A percentile compares a stretch with the other conserved stretches of the same genome.
Evolutionary conservation across 2,329 filamentous ascomycete species (phyloP).

Genomic region (Colletotrichum caudatum): DNA sequence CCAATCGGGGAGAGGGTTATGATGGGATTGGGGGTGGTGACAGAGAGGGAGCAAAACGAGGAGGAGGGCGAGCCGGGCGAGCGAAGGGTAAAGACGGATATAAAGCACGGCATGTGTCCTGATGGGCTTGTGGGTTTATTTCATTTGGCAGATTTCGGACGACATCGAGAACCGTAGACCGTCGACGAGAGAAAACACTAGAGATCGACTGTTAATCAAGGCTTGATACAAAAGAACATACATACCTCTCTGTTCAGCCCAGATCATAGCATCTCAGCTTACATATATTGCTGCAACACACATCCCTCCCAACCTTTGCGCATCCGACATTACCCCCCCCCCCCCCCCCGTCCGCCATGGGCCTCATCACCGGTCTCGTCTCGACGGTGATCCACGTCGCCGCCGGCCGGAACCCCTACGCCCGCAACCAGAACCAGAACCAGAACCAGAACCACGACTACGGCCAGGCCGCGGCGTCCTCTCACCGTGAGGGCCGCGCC

Average conservation of each 20-base stretch:
- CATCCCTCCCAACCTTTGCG: neutral
- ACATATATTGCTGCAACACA: neutral
- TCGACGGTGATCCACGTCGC: conserved; percentile 37
- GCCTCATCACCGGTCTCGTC: conserved; percentile 41
- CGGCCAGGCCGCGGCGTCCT: neutral
- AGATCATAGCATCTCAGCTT: neutral
- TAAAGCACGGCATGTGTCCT: conserved; percentile 1
- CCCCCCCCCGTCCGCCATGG: conserved; percentile 7
- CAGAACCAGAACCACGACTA: neutral
- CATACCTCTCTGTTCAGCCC: neutral
- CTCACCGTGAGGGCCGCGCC: neutral
- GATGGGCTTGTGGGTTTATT: neutral
- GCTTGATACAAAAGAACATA: neutral
- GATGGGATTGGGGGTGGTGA: neutral
- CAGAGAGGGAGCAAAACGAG: neutral
- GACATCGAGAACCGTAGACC: neutral
- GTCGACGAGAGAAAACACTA: neutral
- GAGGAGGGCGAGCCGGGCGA: neutral
- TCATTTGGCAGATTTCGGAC: neutral
- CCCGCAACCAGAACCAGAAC: conserved; percentile 31
- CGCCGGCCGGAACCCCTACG: conserved; percentile 37
- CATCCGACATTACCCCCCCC: neutral
- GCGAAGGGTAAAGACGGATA: neutral
- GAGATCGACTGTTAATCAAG: neutral
- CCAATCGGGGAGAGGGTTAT: conserved; percentile 10